Evolutionary conservation across 176 grass and related monocot genomes (phyloP).

Genomic region (Oryza meridionalis): DNA sequence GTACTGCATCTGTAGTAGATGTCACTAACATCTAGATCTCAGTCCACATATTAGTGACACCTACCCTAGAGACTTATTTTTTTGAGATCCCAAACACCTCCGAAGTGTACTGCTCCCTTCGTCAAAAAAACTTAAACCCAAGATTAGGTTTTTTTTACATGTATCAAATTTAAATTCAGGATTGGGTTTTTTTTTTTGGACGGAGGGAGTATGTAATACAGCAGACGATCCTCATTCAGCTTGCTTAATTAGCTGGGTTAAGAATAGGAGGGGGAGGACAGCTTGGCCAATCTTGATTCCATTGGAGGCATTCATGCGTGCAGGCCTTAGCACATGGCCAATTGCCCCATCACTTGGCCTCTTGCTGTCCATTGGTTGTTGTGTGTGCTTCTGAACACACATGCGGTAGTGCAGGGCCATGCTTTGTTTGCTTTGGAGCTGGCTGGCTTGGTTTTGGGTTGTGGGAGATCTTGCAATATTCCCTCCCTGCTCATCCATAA

Average conservation of each 20-base stretch:
- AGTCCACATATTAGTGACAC: too few species aligned
- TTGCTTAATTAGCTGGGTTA: neutral
- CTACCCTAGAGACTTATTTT: too few species aligned
- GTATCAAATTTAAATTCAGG: too few species aligned
- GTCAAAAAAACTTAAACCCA: too few species aligned
- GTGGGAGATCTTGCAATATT: conserved; percentile 8
- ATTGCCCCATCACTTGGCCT: conserved; percentile 20
- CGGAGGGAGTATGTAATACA: too few species aligned
- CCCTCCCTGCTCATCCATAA: neutral
- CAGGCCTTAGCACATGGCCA: conserved; percentile 30
- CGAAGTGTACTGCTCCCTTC: too few species aligned
- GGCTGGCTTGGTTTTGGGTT: neutral
- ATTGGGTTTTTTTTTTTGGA: too few species aligned
- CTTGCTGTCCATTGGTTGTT: conserved; percentile 36
- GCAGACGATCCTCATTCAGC: too few species aligned
- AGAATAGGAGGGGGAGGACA: neutral
- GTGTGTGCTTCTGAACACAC: neutral
- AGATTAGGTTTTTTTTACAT: too few species aligned
- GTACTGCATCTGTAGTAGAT: too few species aligned
- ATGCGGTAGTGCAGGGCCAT: neutral
- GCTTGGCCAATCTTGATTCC: conserved; percentile 12
- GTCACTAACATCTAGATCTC: too few species aligned
- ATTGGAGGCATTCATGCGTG: neutral
- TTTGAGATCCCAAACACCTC: too few species aligned
- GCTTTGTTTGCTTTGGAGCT: neutral